A percentile compares a stretch with the other conserved stretches of the same genome.
Conservation (phyloP, 805 yeast species). For the Priceomyces castillae region DNA sequence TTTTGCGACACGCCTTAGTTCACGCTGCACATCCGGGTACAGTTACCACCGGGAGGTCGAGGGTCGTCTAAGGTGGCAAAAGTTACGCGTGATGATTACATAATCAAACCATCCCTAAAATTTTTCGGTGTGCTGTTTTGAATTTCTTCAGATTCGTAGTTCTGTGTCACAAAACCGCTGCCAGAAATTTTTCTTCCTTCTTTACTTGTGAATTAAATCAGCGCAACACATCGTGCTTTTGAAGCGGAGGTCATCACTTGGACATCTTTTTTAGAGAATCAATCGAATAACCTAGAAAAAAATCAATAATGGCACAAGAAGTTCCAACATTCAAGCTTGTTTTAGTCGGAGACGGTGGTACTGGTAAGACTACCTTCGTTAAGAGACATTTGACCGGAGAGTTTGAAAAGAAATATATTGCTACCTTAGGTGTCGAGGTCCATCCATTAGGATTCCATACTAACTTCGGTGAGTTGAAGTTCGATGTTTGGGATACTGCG, state of each 20-base stretch:
- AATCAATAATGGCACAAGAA: conserved; percentile 58
- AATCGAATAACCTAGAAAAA: conserved; percentile 9
- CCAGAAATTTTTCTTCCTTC: background rate
- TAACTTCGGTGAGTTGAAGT: conserved; percentile 96
- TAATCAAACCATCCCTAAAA: background rate
- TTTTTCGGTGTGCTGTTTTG: background rate
- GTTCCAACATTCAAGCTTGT: conserved; percentile 98
- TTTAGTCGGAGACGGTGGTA: conserved; percentile 99
- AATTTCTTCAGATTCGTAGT: background rate
- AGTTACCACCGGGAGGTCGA: background rate
- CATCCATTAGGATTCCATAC: conserved; percentile 98
- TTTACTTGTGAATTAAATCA: conserved; percentile 1
- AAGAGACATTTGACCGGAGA: conserved; percentile 99
- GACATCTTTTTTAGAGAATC: conserved; percentile 3
- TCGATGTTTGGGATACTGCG: conserved; percentile 99
- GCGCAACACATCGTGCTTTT: conserved; percentile 3
- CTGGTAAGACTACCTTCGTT: conserved; percentile 99
- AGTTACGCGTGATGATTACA: background rate
- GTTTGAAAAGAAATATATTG: conserved; percentile 97
- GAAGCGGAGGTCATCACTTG: background rate
- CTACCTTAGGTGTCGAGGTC: conserved; percentile 99
- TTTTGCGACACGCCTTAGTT: too few relatives aligned
- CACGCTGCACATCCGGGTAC: background rate
- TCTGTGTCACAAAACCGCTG: background rate
- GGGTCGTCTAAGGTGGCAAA: background rate